Conservation (phyloP, 2,329 filamentous ascomycete genomes). For the Talaromyces pinophilus region DNA sequence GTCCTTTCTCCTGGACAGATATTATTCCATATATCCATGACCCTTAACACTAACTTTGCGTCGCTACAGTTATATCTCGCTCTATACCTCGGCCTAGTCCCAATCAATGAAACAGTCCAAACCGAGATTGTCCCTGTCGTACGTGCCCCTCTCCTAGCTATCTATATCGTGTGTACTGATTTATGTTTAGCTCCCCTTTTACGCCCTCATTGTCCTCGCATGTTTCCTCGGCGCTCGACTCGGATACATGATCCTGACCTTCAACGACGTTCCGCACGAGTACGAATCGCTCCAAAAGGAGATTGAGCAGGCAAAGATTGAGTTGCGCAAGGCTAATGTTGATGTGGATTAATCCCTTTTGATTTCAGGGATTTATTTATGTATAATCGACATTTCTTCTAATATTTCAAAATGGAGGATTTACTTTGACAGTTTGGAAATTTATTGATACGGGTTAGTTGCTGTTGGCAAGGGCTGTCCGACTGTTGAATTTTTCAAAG, state of each 20-base stretch:
- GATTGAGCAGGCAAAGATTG: slow-evolving; percentile 58
- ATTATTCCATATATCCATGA: background rate
- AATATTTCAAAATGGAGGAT: background rate
- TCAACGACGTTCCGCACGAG: slow-evolving; percentile 92
- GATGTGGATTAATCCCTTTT: slow-evolving; percentile 42
- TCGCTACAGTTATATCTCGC: slow-evolving; percentile 76
- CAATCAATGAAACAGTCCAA: slow-evolving; percentile 75
- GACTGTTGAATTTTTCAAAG: background rate
- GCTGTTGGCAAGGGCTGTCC: background rate
- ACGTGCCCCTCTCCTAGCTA: slow-evolving; percentile 44
- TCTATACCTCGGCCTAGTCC: slow-evolving; percentile 79
- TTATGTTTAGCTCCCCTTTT: slow-evolving; percentile 75
- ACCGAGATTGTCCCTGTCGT: slow-evolving; percentile 87
- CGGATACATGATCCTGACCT: slow-evolving; percentile 88
- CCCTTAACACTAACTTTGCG: background rate
- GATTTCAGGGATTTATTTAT: background rate
- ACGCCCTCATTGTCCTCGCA: slow-evolving; percentile 86
- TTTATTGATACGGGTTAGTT: too few species aligned
- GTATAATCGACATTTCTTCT: background rate
- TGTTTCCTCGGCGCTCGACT: slow-evolving; percentile 89
- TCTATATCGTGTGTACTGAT: background rate
- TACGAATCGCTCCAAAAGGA: slow-evolving; percentile 86
- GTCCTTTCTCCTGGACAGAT: slow-evolving; percentile 31
- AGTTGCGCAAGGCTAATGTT: slow-evolving; percentile 45
- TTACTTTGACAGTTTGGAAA: background rate